Evolutionary conservation across 2,329 filamentous ascomycete genomes (phyloP).

Genomic region (Thermoascus crustaceus): DNA sequence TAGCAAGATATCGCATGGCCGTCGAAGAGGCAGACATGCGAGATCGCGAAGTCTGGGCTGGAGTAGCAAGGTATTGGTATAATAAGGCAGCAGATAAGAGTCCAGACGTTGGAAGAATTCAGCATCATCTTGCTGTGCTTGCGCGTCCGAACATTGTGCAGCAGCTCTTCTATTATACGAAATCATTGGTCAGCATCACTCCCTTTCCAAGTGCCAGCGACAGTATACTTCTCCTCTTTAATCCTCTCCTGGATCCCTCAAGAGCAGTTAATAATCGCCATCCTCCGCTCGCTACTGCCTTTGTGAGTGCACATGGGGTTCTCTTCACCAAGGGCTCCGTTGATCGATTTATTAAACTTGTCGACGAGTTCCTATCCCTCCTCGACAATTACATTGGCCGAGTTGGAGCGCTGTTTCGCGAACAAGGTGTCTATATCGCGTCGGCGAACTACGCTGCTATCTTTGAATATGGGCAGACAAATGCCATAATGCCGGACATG

Average conservation of each 20-base stretch:
- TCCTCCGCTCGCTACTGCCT: conserved; percentile 37
- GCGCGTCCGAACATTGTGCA: conserved; percentile 50
- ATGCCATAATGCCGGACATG: conserved; percentile 22
- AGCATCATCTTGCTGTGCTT: conserved; percentile 73
- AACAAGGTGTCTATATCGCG: conserved; percentile 48
- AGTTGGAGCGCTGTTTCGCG: conserved; percentile 41
- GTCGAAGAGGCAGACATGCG: conserved; percentile 74
- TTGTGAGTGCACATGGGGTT: conserved; percentile 47
- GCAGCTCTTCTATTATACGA: conserved; percentile 53
- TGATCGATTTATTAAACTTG: conserved; percentile 32
- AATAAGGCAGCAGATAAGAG: conserved; percentile 68
- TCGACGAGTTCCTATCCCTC: conserved; percentile 34
- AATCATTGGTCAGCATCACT: conserved; percentile 47
- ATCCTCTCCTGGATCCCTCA: conserved; percentile 39
- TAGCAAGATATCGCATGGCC: conserved; percentile 81
- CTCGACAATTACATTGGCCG: conserved; percentile 43
- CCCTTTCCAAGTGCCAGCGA: conserved; percentile 50
- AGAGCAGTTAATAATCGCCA: conserved; percentile 20
- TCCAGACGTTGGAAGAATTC: conserved; percentile 67
- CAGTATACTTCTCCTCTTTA: conserved; percentile 49
- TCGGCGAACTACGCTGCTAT: conserved; percentile 49
- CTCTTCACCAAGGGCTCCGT: conserved; percentile 33
- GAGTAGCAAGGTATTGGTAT: conserved; percentile 77
- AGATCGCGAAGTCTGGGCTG: conserved; percentile 73
- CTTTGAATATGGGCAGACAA: conserved; percentile 45